Base-by-base conservation (phyloP, 2,329 filamentous ascomycete species). In the Colletotrichum nymphaeae region DNA sequence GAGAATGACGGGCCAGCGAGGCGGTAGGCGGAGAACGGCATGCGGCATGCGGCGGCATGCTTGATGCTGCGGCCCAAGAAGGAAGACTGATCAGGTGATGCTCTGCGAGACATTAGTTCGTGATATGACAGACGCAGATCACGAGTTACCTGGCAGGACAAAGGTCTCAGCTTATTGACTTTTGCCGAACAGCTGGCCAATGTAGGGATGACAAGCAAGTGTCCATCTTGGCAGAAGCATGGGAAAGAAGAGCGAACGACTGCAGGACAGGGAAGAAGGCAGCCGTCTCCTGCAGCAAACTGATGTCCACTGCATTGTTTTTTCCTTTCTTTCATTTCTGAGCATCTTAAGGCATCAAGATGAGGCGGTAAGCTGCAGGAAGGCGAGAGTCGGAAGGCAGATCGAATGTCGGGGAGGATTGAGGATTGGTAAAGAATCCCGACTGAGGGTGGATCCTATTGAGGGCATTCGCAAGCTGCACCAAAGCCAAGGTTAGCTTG, bases 1-100 rank as follows among this genome's bases (percentile, higher is more conserved):
- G 46, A 57, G 24, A 35, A 57, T 49, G 64, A 46, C 22, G 69
- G 56, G 30, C 16, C 63, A 67, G 22, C 42, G 14, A 62, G 37
- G 24, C 49, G 66, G 32, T n/a, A 26, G 28, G 35, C 63, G 69
- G 60, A 26, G 28, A 49, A 46, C 28, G n/a, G n/a, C 52, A 53
- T 63, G 65, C 64, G 30, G 22, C 55, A 49, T 63, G 69, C 64
- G 37, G 22, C 55, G 46, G 42, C 32, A 14, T 28, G 49, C 32
- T 60, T 55, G 14, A 49, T 60, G 32, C 49, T 70, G 60, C 70
- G 65, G 70, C 70, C 70, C 57, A 65, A 65, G 35, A 59, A 70
- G 67, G 26, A 70, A 57, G 32, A 65, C 19, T 70, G 67, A 62
- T 73, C 67, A 73, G 62, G 64, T 70, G 70, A 73, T 30, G 19